phyloP scores from a whole-genome alignment of 1,284 basidiomycete genomes.

The Gymnopus androsaceus region DNA sequence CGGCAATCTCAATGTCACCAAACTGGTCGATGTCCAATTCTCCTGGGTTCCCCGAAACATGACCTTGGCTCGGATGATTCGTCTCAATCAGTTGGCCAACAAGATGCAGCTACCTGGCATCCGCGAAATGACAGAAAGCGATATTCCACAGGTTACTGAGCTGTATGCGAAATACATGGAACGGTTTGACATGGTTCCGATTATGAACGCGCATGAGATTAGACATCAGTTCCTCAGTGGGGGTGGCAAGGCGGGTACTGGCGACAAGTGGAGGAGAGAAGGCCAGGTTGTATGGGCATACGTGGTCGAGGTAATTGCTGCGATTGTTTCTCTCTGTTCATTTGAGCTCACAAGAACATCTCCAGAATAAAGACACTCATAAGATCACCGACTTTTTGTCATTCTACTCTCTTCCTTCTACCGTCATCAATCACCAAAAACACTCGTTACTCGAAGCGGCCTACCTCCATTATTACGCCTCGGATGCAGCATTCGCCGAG shows the following conservation, averaged over 20 bases:
- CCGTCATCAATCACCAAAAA: conserved; percentile 71
- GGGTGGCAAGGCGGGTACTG: conserved; percentile 52
- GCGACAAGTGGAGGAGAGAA: conserved; percentile 52
- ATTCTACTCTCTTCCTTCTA: conserved; percentile 95
- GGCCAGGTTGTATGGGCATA: conserved; percentile 96
- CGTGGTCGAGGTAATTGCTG: conserved; percentile 83
- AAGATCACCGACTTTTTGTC: conserved; percentile 95
- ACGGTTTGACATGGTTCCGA: conserved; percentile 83
- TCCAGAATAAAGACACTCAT: conserved; percentile 77
- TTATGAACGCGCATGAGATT: conserved; percentile 81
- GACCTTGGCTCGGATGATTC: conserved; percentile 86
- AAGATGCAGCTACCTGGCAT: conserved; percentile 62
- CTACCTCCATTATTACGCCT: conserved; percentile 92
- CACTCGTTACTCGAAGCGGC: conserved; percentile 79
- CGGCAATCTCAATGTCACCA: conserved; percentile 90
- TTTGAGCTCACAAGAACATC: conserved; percentile 7
- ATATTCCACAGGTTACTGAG: conserved; percentile 73
- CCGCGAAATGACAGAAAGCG: conserved; percentile 85
- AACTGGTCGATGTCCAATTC: conserved; percentile 92
- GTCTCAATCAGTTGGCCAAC: conserved; percentile 67
- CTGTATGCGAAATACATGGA: conserved; percentile 84
- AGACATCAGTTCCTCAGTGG: conserved; percentile 90
- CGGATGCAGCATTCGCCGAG: conserved; percentile 62
- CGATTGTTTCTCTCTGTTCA: neutral
- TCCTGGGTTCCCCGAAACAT: conserved; percentile 82